Conservation (phyloP, 805 yeast genomes). For the Candida golubevii region DNA sequence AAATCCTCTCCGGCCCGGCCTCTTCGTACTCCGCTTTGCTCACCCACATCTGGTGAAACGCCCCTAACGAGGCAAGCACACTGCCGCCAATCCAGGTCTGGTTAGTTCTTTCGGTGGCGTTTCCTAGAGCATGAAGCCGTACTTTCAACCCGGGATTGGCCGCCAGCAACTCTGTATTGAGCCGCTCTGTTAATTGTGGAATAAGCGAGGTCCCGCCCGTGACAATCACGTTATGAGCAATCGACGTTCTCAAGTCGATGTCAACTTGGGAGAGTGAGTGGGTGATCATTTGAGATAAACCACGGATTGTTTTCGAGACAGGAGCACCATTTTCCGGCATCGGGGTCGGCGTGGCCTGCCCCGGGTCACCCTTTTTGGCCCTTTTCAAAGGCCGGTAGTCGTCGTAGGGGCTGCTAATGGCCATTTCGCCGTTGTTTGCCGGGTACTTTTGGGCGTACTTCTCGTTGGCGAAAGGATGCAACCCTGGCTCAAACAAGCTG, state of each 20-base stretch:
- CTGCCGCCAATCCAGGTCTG: slow-evolving; percentile 93
- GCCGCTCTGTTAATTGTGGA: slow-evolving; percentile 76
- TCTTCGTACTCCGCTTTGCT: slow-evolving; percentile 83
- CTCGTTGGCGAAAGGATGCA: slow-evolving; percentile 31
- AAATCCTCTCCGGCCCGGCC: slow-evolving; percentile 76
- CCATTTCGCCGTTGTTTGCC: slow-evolving; percentile 48
- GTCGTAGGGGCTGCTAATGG: slow-evolving; percentile 44
- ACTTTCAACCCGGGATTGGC: slow-evolving; percentile 82
- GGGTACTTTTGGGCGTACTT: slow-evolving; percentile 26
- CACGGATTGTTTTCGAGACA: slow-evolving; percentile 28
- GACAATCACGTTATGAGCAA: slow-evolving; percentile 83
- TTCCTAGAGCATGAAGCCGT: slow-evolving; percentile 78
- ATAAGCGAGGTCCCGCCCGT: slow-evolving; percentile 81
- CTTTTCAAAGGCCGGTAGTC: slow-evolving; percentile 76
- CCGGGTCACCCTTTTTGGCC: slow-evolving; percentile 41
- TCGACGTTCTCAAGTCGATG: slow-evolving; percentile 76
- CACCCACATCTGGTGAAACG: slow-evolving; percentile 95
- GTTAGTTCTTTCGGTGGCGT: slow-evolving; percentile 67
- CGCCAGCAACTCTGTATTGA: slow-evolving; percentile 63
- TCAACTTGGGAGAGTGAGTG: slow-evolving; percentile 59
- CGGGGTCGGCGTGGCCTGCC: slow-evolving; percentile 24
- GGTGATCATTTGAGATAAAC: slow-evolving; percentile 58
- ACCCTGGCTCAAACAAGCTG: slow-evolving; percentile 62
- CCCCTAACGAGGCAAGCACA: slow-evolving; percentile 81
- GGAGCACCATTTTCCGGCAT: slow-evolving; percentile 11